These are phyloP conservation scores for Alternaria solani DNA, from an alignment of 2,329 filamentous ascomycete species.

Conservation along the genomic window DNA sequence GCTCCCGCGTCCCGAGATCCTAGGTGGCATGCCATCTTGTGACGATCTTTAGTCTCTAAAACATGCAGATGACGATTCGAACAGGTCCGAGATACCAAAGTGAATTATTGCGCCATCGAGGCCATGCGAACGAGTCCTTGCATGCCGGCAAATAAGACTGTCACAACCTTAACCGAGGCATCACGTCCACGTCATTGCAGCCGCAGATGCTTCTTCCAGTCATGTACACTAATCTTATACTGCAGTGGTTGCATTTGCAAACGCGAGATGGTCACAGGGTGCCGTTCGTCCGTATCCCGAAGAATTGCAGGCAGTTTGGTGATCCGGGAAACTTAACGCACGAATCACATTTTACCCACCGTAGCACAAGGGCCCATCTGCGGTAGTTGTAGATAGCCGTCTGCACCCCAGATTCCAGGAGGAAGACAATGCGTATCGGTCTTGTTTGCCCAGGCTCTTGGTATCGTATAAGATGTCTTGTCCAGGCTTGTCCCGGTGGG, in stretches of 20 bases:
- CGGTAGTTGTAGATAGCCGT: slow-evolving; percentile 17
- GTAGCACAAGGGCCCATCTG: slow-evolving; percentile 10
- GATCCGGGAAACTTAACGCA: slow-evolving; percentile 5
- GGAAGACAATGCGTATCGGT: slow-evolving; percentile 8
- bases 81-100: not conserved
- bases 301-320: slow-evolving; percentile 14
- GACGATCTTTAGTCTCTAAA: not conserved
- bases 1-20: not conserved
- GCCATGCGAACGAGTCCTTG: not conserved
- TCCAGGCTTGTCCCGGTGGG: slow-evolving; percentile 38
- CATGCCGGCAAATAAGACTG: slow-evolving; percentile 2
- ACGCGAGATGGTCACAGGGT: slow-evolving; percentile 10
- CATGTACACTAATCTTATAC: not conserved
- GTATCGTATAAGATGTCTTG: slow-evolving; percentile 31
- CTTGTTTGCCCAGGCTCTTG: slow-evolving; percentile 26
- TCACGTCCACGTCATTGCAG: slow-evolving; percentile 8
- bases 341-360: slow-evolving; percentile 26
- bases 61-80: not conserved
- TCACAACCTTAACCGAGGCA: not conserved
- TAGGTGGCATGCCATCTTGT: not conserved
- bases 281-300: slow-evolving; percentile 7
- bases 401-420: slow-evolving; percentile 26
- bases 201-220: slow-evolving; percentile 3
- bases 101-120: not conserved
- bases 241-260: not conserved